These are phyloP conservation scores for Malassezia psittaci DNA, from an alignment of 1,284 basidiomycete genomes.

Conservation along the genomic window DNA sequence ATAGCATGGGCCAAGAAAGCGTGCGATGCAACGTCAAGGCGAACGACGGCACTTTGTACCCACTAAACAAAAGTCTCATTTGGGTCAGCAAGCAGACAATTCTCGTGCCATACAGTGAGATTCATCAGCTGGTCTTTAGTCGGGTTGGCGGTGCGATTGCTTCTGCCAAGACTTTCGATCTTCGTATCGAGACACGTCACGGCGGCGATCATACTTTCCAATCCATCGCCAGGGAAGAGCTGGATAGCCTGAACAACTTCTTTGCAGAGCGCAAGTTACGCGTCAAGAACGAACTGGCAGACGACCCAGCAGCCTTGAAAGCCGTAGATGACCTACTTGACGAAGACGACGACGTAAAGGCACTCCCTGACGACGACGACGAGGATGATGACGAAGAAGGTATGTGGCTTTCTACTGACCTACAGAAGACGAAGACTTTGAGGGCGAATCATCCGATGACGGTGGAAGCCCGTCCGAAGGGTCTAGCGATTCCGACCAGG, in stretches of 20 bases:
- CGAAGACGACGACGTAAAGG: conserved; percentile 61
- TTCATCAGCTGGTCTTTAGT: conserved; percentile 84
- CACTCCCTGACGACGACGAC: conserved; percentile 54
- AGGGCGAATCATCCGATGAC: conserved; percentile 51
- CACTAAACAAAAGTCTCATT: conserved; percentile 94
- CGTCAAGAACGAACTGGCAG: conserved; percentile 94
- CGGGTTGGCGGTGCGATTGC: conserved; percentile 80
- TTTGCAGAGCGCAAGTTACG: conserved; percentile 81
- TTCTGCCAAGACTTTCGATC: conserved; percentile 85
- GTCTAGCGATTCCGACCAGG: conserved; percentile 51
- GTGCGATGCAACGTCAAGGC: conserved; percentile 97
- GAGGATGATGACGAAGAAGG: conserved; percentile 34
- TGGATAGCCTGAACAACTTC: conserved; percentile 72
- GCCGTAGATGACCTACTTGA: conserved; percentile 58
- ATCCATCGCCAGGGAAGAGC: conserved; percentile 90
- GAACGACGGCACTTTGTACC: conserved; percentile 89
- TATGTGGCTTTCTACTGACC: conserved; percentile 17
- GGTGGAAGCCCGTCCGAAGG: conserved; percentile 50
- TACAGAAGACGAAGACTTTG: conserved; percentile 72
- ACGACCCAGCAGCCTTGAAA: conserved; percentile 52
- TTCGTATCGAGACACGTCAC: conserved; percentile 74
- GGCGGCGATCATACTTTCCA: conserved; percentile 63
- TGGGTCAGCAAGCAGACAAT: conserved; percentile 95
- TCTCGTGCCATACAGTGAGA: conserved; percentile 79
- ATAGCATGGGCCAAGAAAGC: conserved; percentile 52